These are phyloP conservation scores for Yarrowia bubula DNA, from an alignment of 805 yeast species.

Conservation along the genomic window DNA sequence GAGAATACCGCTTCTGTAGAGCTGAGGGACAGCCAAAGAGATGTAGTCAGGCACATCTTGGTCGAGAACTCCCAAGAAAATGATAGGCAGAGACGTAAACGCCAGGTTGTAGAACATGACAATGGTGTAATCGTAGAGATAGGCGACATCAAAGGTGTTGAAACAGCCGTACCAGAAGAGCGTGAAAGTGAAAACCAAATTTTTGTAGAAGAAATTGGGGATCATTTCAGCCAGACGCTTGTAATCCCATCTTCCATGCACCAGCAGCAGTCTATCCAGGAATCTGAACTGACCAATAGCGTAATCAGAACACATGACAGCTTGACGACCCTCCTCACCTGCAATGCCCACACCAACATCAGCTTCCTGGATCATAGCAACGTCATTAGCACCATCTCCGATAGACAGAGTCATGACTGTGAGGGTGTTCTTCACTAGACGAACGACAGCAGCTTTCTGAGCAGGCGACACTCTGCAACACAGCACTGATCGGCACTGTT, in stretches of 20 bases:
- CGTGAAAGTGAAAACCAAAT: constrained; percentile 69
- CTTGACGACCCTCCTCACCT: constrained; percentile 85
- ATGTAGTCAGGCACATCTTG: constrained; percentile 73
- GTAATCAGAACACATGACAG: constrained; percentile 83
- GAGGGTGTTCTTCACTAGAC: constrained; percentile 61
- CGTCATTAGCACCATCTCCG: constrained; percentile 88
- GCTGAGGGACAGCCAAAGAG: constrained; percentile 66
- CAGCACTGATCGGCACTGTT: constrained; percentile 71
- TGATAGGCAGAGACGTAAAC: constrained; percentile 77
- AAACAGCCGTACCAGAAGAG: constrained; percentile 77
- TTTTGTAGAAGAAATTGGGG: constrained; percentile 78
- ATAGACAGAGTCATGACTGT: constrained; percentile 77
- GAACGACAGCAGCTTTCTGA: constrained; percentile 75
- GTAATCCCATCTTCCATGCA: constrained; percentile 83
- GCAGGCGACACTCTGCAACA: constrained; percentile 88
- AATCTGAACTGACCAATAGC: constrained; percentile 79
- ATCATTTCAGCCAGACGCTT: constrained; percentile 74
- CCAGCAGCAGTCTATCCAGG: constrained; percentile 61
- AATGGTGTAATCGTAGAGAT: constrained; percentile 73
- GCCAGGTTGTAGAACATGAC: constrained; percentile 80
- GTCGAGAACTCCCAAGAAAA: constrained; percentile 68
- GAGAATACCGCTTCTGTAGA: constrained; percentile 66
- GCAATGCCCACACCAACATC: constrained; percentile 84
- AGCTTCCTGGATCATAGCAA: constrained; percentile 85
- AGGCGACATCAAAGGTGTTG: constrained; percentile 70